Evolutionary conservation across 768 basidiomycete species (phyloP).

Genomic region (Russula olivacea): DNA sequence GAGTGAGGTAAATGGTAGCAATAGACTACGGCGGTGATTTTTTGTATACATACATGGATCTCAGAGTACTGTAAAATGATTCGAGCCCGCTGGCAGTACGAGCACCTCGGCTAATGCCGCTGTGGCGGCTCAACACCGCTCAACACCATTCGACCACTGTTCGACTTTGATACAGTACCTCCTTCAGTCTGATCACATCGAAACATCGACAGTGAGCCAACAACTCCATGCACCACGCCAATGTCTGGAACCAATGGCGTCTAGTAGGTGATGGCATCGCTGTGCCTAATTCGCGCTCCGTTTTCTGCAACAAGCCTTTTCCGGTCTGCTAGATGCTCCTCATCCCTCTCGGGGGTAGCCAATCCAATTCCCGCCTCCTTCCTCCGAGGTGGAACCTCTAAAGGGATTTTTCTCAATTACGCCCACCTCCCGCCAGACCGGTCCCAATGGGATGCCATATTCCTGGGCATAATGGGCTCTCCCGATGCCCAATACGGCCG

Average conservation of each 20-base stretch:
- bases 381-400: conserved; percentile 70
- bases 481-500: conserved; percentile 62
- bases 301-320: not conserved
- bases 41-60: not conserved
- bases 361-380: conserved; percentile 43
- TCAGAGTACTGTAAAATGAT: no score
- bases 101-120: conserved; percentile 5
- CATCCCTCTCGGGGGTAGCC: conserved; percentile 15
- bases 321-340: conserved; percentile 1
- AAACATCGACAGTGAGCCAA: conserved; percentile 15
- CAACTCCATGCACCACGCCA: not conserved
- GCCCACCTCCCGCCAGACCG: conserved; percentile 46
- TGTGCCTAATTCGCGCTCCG: not conserved
- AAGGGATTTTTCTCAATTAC: conserved; percentile 62
- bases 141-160: not conserved
- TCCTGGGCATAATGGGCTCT: conserved; percentile 75
- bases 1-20: not conserved
- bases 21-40: not conserved
- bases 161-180: not conserved
- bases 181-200: not conserved
- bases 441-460: conserved; percentile 52
- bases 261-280: conserved; percentile 11
- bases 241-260: not conserved
- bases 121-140: not conserved
- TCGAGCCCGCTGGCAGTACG: no score